Evolutionary conservation across 1,284 basidiomycete species (phyloP).

Genomic region (Naganishia liquefaciens): DNA sequence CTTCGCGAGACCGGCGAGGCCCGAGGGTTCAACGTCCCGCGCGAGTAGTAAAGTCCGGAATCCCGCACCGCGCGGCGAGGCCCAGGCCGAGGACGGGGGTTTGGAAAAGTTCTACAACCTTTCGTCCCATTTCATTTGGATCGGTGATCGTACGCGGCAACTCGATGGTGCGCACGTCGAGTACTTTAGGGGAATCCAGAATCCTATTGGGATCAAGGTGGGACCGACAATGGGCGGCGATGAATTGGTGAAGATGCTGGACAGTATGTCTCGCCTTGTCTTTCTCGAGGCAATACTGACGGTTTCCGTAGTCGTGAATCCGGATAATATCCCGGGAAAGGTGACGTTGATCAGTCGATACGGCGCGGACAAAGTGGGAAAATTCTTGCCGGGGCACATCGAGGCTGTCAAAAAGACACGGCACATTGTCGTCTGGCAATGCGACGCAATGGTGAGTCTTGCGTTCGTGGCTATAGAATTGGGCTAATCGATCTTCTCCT

Average conservation of each 20-base stretch:
- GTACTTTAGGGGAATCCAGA: constrained; percentile 90
- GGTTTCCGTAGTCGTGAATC: constrained; percentile 80
- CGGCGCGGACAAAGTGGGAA: constrained; percentile 79
- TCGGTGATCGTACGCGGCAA: constrained; percentile 94
- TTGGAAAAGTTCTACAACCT: constrained; percentile 48
- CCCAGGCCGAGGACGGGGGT: background rate
- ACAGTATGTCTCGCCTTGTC: constrained; percentile 61
- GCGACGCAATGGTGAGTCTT: constrained; percentile 80
- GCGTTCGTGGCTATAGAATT: background rate
- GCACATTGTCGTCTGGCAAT: constrained; percentile 89
- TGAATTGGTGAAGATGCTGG: constrained; percentile 77
- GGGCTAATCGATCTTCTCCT: background rate
- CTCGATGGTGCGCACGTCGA: constrained; percentile 91
- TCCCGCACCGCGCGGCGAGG: background rate
- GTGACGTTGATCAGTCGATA: constrained; percentile 92
- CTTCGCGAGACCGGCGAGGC: constrained; percentile 47
- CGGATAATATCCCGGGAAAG: constrained; percentile 74
- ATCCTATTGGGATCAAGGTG: constrained; percentile 96
- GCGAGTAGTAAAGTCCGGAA: constrained; percentile 28
- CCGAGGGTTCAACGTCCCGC: constrained; percentile 33
- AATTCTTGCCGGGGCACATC: constrained; percentile 78
- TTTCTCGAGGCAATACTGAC: too few species aligned
- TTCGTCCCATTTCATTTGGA: constrained; percentile 93
- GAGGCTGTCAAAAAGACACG: constrained; percentile 74
- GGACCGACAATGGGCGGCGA: constrained; percentile 80